Percentiles rank a stretch among this genome's conserved stretches.
phyloP scores from a whole-genome alignment of 257 asterid species.

The Solanum arcanum region DNA sequence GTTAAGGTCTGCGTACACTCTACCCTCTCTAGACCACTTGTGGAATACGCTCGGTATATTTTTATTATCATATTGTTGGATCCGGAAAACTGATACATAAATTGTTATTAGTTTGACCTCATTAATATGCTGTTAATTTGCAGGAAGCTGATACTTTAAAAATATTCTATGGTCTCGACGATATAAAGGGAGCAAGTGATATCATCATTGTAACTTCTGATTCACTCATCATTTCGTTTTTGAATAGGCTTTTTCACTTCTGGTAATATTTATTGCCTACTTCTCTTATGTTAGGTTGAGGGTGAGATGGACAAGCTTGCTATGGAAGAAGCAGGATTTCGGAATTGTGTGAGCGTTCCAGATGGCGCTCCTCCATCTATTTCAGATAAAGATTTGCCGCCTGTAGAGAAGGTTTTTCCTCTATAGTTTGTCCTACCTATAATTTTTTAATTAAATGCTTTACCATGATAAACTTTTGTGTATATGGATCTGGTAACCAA shows the following conservation, averaged over 20 bases:
- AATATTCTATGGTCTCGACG: constrained; percentile 84
- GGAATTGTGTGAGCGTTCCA: constrained; percentile 91
- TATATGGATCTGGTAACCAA: neutral
- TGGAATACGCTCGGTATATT: neutral
- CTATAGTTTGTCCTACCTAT: neutral
- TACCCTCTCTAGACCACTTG: neutral
- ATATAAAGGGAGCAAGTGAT: constrained; percentile 74
- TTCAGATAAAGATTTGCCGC: constrained; percentile 62
- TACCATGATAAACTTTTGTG: neutral
- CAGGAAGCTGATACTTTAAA: constrained; percentile 86
- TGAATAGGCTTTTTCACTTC: constrained; percentile 1
- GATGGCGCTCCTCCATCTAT: constrained; percentile 88
- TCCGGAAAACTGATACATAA: neutral
- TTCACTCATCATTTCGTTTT: neutral
- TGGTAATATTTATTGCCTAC: neutral
- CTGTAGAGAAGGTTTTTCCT: constrained; percentile 49
- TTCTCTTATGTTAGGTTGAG: constrained; percentile 54
- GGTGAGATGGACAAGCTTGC: constrained; percentile 99
- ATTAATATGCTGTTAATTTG: constrained; percentile 7
- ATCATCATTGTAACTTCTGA: constrained; percentile 56
- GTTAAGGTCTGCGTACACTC: neutral
- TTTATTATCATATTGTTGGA: neutral
- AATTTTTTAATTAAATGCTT: neutral
- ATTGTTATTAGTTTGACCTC: neutral
- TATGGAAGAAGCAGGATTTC: constrained; percentile 97